phyloP scores from a whole-genome alignment of 179 eudicot species.

The Silene vulgaris region DNA sequence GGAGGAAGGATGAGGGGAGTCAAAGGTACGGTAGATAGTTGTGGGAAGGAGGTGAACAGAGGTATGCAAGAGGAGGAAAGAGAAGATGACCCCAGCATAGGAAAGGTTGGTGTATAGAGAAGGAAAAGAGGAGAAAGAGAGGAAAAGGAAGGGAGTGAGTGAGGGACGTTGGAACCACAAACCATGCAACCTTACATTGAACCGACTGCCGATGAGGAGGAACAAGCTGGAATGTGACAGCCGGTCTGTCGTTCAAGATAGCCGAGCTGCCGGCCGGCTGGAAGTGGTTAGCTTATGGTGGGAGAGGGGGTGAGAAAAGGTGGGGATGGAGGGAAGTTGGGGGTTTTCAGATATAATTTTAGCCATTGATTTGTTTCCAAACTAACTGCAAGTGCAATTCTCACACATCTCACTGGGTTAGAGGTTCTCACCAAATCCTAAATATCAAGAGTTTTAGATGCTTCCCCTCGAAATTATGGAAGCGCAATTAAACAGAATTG shows the following conservation, averaged over 20 bases:
- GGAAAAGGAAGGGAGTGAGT: not conserved
- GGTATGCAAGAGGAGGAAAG: not conserved
- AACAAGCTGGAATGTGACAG: not conserved
- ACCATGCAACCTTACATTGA: not conserved
- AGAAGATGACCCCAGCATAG: not conserved
- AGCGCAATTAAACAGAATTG: not conserved
- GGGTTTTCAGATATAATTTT: not conserved
- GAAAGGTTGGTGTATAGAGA: not conserved
- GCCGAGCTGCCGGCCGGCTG: not conserved
- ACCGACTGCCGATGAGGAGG: not conserved
- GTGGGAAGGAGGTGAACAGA: not conserved
- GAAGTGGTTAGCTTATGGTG: not conserved
- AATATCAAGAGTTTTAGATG: not conserved
- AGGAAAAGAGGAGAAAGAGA: conserved; percentile 1
- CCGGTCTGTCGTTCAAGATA: not conserved
- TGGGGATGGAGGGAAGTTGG: not conserved
- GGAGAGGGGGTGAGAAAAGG: not conserved
- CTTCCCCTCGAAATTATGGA: not conserved
- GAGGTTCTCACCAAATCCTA: not conserved
- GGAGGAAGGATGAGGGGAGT: not conserved
- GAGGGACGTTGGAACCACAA: not conserved
- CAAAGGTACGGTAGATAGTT: not conserved
- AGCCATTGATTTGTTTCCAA: not conserved
- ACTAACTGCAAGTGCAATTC: not conserved
- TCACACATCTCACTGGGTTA: not conserved